These are phyloP conservation scores for Colletotrichum lentis DNA, from an alignment of 2,329 filamentous ascomycete genomes.

Conservation along the genomic window DNA sequence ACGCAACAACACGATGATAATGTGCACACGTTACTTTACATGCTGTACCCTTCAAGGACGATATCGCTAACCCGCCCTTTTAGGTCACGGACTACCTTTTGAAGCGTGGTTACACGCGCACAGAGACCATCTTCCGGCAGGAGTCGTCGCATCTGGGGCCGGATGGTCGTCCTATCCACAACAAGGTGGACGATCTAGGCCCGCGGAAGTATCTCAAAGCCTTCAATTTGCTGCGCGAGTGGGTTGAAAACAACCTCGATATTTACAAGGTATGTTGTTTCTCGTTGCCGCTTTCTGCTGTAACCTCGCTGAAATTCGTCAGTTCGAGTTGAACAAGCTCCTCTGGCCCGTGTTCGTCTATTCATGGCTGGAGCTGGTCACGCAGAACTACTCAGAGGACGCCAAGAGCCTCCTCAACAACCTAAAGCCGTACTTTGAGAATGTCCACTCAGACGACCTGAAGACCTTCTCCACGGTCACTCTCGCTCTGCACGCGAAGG, in stretches of 20 bases:
- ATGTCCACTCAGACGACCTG: conserved; percentile 81
- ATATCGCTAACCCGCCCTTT: not conserved
- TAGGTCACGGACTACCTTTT: conserved; percentile 91
- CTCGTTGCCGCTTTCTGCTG: conserved; percentile 11
- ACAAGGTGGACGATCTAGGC: conserved; percentile 71
- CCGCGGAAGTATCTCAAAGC: conserved; percentile 80
- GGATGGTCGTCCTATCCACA: conserved; percentile 78
- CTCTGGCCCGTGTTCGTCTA: conserved; percentile 96
- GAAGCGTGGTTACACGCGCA: conserved; percentile 93
- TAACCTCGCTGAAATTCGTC: conserved; percentile 35
- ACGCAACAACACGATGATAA: not conserved
- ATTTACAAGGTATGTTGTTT: conserved; percentile 77
- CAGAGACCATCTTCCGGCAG: conserved; percentile 89
- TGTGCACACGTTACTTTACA: not conserved
- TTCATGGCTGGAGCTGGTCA: conserved; percentile 82
- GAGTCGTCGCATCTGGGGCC: conserved; percentile 86
- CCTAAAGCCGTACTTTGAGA: conserved; percentile 74
- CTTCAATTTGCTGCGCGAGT: conserved; percentile 77
- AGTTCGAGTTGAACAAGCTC: conserved; percentile 87
- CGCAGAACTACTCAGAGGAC: conserved; percentile 75
- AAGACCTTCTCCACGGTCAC: conserved; percentile 77
- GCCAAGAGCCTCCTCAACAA: conserved; percentile 76
- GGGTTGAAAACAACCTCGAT: conserved; percentile 91
- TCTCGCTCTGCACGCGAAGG: conserved; percentile 78
- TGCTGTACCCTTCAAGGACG: not conserved